Conservation (phyloP, 2,329 filamentous ascomycete species). For the Didymella segeticola region DNA sequence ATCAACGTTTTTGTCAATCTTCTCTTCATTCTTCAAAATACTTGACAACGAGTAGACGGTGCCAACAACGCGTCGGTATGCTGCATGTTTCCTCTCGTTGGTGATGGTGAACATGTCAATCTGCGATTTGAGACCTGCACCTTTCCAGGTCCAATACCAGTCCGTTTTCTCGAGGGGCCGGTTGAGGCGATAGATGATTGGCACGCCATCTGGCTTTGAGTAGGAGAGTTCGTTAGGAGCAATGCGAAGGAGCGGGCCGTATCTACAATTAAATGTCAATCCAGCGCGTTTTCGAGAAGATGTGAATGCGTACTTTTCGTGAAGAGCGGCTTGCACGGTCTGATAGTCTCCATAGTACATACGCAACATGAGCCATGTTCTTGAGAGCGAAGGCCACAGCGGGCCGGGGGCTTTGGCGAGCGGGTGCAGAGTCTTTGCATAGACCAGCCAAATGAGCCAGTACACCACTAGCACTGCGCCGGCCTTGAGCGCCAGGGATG, state of each 20-base stretch:
- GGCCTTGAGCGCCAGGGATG: neutral
- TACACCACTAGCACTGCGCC: slow-evolving; percentile 1
- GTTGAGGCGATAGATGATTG: slow-evolving; percentile 27
- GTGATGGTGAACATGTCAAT: slow-evolving; percentile 25
- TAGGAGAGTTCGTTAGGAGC: slow-evolving; percentile 50
- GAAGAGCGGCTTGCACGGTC: slow-evolving; percentile 18
- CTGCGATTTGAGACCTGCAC: slow-evolving; percentile 21
- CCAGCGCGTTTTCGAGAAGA: neutral
- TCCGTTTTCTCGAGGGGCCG: slow-evolving; percentile 32
- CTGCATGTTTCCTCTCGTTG: slow-evolving; percentile 15
- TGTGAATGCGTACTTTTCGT: slow-evolving; percentile 9
- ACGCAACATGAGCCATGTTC: slow-evolving; percentile 35
- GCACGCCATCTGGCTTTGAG: slow-evolving; percentile 23
- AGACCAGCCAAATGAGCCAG: slow-evolving; percentile 22
- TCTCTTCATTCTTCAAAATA: slow-evolving; percentile 43
- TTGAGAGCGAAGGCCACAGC: slow-evolving; percentile 32
- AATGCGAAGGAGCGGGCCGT: slow-evolving; percentile 53
- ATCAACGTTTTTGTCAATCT: slow-evolving; percentile 28
- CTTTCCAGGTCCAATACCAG: slow-evolving; percentile 33
- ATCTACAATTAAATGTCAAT: neutral
- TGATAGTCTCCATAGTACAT: slow-evolving; percentile 31
- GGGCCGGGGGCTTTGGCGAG: slow-evolving; percentile 31
- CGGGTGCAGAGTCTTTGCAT: slow-evolving; percentile 27
- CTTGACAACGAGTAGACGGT: slow-evolving; percentile 51
- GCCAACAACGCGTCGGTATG: slow-evolving; percentile 7